These are phyloP conservation scores for Pseudogymnoascus sp. DNA, from an alignment of 2,329 filamentous ascomycete species.

Conservation along the genomic window DNA sequence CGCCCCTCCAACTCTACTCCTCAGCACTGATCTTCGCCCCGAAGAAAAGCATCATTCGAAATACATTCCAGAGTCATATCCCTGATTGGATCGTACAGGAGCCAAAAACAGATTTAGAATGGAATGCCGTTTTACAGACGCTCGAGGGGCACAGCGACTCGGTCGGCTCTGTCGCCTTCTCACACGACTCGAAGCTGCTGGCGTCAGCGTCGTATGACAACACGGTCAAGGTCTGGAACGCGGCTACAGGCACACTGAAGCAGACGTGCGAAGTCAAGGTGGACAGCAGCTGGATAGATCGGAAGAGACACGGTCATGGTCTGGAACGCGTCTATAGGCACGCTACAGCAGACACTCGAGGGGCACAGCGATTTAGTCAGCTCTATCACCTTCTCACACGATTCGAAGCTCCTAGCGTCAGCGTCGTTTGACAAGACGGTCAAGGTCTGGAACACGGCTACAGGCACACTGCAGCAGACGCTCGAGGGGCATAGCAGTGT, in stretches of 20 bases:
- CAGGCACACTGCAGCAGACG: constrained; percentile 13
- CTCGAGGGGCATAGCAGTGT: too few relatives aligned
- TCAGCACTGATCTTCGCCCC: constrained; percentile 28
- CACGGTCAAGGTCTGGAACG: constrained; percentile 12
- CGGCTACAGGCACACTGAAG: too few relatives aligned
- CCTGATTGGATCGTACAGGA: constrained; percentile 13
- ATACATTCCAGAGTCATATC: constrained; percentile 11
- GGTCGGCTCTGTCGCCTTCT: constrained; percentile 15
- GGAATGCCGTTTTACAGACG: constrained; percentile 12
- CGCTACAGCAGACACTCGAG: constrained; percentile 14
- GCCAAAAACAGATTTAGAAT: constrained; percentile 9
- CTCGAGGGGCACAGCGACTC: constrained; percentile 12
- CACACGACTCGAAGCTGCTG: constrained; percentile 14
- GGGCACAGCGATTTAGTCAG: constrained; percentile 12
- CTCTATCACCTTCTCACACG: too few relatives aligned
- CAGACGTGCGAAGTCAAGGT: too few relatives aligned
- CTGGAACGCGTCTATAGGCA: constrained; percentile 14
- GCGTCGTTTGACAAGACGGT: constrained; percentile 10
- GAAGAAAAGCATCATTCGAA: constrained; percentile 21
- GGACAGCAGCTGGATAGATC: too few relatives aligned
- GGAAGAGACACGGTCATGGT: too few relatives aligned
- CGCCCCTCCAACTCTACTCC: constrained; percentile 29
- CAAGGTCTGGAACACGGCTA: neutral
- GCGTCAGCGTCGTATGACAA: constrained; percentile 15
- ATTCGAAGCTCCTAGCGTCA: too few relatives aligned